Base-by-base conservation (phyloP, 441 rosid species). In the Mallotus japonicus region DNA sequence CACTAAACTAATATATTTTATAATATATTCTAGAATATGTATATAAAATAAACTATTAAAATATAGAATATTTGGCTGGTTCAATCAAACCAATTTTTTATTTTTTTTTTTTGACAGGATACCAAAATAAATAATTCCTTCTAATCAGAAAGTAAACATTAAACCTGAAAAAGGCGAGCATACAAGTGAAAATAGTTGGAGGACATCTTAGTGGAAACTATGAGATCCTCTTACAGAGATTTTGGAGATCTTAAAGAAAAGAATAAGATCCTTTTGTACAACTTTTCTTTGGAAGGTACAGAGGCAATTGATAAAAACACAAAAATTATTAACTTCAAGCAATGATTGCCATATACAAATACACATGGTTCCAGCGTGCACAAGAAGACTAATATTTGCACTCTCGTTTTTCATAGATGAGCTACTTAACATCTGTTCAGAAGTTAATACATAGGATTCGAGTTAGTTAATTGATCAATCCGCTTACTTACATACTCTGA, bases 351-450 rank as follows among this genome's bases (percentile, higher is more conserved):
- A 15, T 40, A 37, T 44, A 20, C 37, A 14, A 54, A 24, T 54
- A 37, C 53, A 62, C 12, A 50, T 22, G 17, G n/a, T 60, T 59
- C 14, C 6, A 46, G 58, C n/a, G 56, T 9, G 56, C 4, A 57
- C 47, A 62, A 37, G 67, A 61, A 15, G 56, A 67, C 49, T 76
- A 59, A 46, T 34, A 55, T n/a, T 9, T n/a, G 76, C 60, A 59
- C 59, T 47, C 55, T 28, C 70, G 65, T 71, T n/a, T n/a, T 37
- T 51, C 65, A 53, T 15, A 62, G 60, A 74, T 62, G 56, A 57
- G 70, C 75, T 60, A 50, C 49, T 67, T 77, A 71, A 53, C 59
- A 57, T 75, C 74, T 60, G 75, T 74, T 75, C 50, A 74, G 70
- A 73, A 75, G 78, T 64, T 51, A 46, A 51, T 61, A 78, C 76